Evolutionary conservation across 2,329 filamentous ascomycete species (phyloP), one percentile per base, ranked within the genome.

Genomic region (Colletotrichum lentis): DNA sequence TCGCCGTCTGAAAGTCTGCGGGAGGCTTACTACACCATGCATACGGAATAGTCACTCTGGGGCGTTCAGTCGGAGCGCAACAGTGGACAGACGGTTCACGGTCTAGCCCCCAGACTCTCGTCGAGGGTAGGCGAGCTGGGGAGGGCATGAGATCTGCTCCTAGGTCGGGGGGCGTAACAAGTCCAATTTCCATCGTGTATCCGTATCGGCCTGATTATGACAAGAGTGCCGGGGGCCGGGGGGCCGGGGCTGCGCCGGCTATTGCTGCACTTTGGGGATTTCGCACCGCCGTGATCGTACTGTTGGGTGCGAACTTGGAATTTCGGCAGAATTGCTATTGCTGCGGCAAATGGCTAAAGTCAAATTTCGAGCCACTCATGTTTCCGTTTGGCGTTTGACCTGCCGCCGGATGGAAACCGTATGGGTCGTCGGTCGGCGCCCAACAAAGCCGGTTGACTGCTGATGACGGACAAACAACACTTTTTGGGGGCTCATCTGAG

Each of bases 41-140:
- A 31, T 7, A 22, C n/a, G 7, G 44, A 8, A 46, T 4, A 46
- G n/a, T 11, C 10, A 31, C 16, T 41, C 18, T 41, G 14, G 44
- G 44, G 53, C 35, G n/a, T 27, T n/a, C 10, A 20, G 49, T 5
- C 20, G 27, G 18, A 53, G 49, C 49, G 49, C 49, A 50, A 27
- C 27, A 41, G 31, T 49, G 44, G 44, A 50, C 44, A 16, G 44
- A 41, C 35, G 52, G 64, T 47, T 49, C 61, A 39, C 46, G 60
- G 54, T 59, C 54, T 54, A 54, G 64, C 37, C 41, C 64, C 12
- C 41, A 52, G 18, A 35, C 49, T 22, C 46, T 55, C 24, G 18
- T 49, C n/a, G 37, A n/a, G 14, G 49, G 44, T 55, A 65, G 65
- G 54, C 61, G 65, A 60, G 18, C 64, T 68, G 55, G 65, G 6